phyloP scores from a whole-genome alignment of 2,329 filamentous ascomycete genomes.

The Fulvia fulva region DNA sequence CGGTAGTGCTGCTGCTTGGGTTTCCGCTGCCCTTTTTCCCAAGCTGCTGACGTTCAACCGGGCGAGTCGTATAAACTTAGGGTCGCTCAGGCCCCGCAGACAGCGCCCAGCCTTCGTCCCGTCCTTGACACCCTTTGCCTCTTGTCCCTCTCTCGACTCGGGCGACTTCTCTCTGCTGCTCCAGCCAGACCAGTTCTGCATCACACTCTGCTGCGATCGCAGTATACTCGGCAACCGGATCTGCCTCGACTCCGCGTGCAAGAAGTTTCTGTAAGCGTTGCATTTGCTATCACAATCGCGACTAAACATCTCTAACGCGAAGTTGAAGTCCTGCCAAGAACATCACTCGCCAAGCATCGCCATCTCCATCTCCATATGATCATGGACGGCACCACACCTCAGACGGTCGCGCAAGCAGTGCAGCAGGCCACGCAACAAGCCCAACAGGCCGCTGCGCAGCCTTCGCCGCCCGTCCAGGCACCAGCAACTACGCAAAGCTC shows the following conservation, averaged over 20 bases:
- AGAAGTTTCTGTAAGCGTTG: neutral
- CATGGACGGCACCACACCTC: constrained; percentile 7
- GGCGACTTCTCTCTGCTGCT: neutral
- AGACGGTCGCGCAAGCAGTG: constrained; percentile 29
- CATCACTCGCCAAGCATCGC: neutral
- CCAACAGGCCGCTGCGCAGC: constrained; percentile 23
- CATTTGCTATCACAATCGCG: neutral
- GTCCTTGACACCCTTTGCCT: neutral
- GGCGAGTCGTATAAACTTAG: neutral
- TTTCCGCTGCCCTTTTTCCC: neutral
- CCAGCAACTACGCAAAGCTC: constrained; percentile 29
- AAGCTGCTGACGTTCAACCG: neutral
- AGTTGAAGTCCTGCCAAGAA: neutral
- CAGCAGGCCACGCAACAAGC: constrained; percentile 28
- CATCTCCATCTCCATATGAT: too few relatives aligned
- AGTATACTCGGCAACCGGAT: neutral
- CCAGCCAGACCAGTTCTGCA: neutral
- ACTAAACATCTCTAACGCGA: neutral
- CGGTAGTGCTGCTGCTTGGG: too few relatives aligned
- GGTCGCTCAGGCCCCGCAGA: neutral
- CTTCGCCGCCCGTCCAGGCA: constrained; percentile 29
- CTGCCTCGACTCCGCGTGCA: neutral
- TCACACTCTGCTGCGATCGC: neutral
- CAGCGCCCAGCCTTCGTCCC: neutral
- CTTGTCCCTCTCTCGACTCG: neutral